Base-by-base conservation (phyloP, 768 basidiomycete genomes). In the Favolaschia claudopus region DNA sequence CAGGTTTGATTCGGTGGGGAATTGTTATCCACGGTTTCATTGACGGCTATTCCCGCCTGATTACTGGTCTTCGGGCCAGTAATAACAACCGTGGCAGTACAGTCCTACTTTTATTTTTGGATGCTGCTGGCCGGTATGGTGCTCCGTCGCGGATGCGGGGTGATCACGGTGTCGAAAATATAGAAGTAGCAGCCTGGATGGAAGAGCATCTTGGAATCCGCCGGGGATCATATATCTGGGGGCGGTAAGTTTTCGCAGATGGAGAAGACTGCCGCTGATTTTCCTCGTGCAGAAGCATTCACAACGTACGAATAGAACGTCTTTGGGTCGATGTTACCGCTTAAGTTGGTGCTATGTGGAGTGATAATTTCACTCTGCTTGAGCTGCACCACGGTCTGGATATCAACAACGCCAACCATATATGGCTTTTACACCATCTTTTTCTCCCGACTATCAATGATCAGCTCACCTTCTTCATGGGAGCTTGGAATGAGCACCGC, bases 341-440 rank as follows among this genome's bases (percentile, higher is more conserved):
- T n/a, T 70, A 69, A 0, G 66, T 76, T 60, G 74, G 75, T 2
- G 25, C 37, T 20, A 77, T 74, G 34, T 81, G 79, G 78, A 72
- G 75, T 28, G 43, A 62, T 2, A 74, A 78, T 44, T 80, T 79
- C 57, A 29, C 61, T 20, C 53, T 63, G 3, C 72, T 81, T 4
- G 76, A 81, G 51, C 36, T 50, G 1, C 43, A 64, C 17, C 42
- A 69, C 31, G 61, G 69, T 1, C 70, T 81, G 0, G 54, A 78
- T 47, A 44, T 42, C 10, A 55, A 70, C 24, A 48, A 56, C 10
- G 36, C 65, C 13, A 55, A 54, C 15, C 78, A 79, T 50, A 74
- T 79, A 20, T 82, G 79, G 78, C 68, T 81, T 5, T 60, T 79
- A 2, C 77, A 77, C 39, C 53, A 69, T 42, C 65, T 81, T 0